Conservation (phyloP, 2,329 filamentous ascomycete genomes). For the Grosmannia clavigera region DNA sequence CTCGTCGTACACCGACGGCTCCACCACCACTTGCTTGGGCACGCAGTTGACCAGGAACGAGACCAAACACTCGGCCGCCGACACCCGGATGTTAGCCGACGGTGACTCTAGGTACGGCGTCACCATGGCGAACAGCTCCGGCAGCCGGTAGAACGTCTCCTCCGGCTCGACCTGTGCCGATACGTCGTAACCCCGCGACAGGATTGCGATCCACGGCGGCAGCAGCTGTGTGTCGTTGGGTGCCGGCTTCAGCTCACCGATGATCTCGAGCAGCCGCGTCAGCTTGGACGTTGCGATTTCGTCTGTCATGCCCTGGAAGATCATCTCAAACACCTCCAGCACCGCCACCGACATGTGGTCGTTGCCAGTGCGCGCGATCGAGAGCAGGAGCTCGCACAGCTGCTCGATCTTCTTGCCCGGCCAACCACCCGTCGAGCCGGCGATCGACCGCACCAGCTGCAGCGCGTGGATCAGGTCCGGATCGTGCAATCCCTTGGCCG, state of each 20-base stretch:
- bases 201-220: slow-evolving; percentile 90
- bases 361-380: slow-evolving; percentile 80
- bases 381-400: slow-evolving; percentile 77
- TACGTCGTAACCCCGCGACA: slow-evolving; percentile 90
- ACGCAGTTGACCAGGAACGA: slow-evolving; percentile 88
- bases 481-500: slow-evolving; percentile 44
- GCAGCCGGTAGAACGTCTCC: slow-evolving; percentile 83
- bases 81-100: slow-evolving; percentile 86
- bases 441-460: slow-evolving; percentile 83
- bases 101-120: slow-evolving; percentile 72
- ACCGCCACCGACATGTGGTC: slow-evolving; percentile 94
- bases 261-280: slow-evolving; percentile 78
- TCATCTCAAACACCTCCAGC: slow-evolving; percentile 95
- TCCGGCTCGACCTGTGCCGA: slow-evolving; percentile 78
- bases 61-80: slow-evolving; percentile 86
- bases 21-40: slow-evolving; percentile 67
- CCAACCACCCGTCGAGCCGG: slow-evolving; percentile 81
- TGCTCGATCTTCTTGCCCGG: slow-evolving; percentile 91
- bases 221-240: slow-evolving; percentile 90
- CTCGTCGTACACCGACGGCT: slow-evolving; percentile 87
- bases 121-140: slow-evolving; percentile 71
- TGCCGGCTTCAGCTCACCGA: slow-evolving; percentile 80
- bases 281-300: slow-evolving; percentile 83
- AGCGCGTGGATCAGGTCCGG: slow-evolving; percentile 82
- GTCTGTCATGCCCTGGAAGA: slow-evolving; percentile 84